Evolutionary conservation across 768 basidiomycete genomes (phyloP).

Genomic region (Mycena metata): DNA sequence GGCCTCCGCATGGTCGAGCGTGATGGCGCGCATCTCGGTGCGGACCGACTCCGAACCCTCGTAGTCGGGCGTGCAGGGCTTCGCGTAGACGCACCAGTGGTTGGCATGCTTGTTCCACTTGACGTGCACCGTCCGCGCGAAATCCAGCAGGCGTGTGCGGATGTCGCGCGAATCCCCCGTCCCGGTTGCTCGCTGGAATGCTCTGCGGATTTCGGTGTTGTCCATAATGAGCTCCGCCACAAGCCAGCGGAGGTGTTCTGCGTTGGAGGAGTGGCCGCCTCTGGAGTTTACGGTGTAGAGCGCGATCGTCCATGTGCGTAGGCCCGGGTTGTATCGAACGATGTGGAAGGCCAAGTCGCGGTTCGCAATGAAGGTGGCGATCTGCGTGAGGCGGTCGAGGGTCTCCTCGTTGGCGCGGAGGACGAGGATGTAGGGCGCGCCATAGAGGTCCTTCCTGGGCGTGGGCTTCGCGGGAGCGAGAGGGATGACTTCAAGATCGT

Average conservation of each 20-base stretch:
- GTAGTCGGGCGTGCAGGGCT: not conserved
- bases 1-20: not conserved
- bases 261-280: not conserved
- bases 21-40: not conserved
- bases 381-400: not conserved
- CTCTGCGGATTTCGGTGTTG: not conserved
- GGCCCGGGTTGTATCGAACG: not conserved
- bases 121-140: not conserved
- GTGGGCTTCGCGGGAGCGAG: not conserved
- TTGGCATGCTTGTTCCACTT: constrained; percentile 6
- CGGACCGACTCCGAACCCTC: constrained; percentile 6
- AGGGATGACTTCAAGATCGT: not conserved
- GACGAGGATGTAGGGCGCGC: not conserved
- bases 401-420: not conserved
- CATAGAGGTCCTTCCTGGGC: not conserved
- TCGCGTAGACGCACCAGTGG: not conserved
- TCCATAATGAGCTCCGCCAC: not conserved
- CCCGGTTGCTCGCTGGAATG: not conserved
- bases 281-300: not conserved
- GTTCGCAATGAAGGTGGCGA: not conserved
- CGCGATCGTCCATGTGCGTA: constrained; percentile 7
- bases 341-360: constrained; percentile 7
- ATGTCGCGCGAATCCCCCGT: not conserved
- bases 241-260: not conserved
- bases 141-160: constrained; percentile 6